phyloP scores from a whole-genome alignment of 2,329 filamentous ascomycete species.

The Aspergillus ochraceus region DNA sequence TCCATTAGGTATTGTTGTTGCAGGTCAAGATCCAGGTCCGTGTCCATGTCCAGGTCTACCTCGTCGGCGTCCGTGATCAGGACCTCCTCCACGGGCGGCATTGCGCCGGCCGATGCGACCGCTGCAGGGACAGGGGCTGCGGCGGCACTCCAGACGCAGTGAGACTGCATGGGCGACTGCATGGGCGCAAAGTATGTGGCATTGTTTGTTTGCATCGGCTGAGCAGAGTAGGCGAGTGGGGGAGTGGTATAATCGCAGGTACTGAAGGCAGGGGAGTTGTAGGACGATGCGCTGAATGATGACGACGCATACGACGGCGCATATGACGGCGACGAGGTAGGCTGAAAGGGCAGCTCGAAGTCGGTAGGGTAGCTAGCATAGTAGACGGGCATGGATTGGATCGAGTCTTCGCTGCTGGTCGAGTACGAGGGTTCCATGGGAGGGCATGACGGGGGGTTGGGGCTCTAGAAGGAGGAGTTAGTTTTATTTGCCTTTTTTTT shows the following conservation, averaged over 20 bases:
- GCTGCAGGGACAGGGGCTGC: not conserved
- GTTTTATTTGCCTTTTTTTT: not conserved
- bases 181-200: not conserved
- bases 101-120: not conserved
- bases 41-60: not conserved
- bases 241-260: slow-evolving; percentile 16
- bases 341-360: slow-evolving; percentile 5
- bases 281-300: slow-evolving; percentile 5
- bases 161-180: not conserved
- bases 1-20: not conserved
- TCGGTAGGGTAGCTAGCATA: slow-evolving; percentile 18
- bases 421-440: slow-evolving; percentile 26
- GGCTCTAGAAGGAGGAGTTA: slow-evolving; percentile 9
- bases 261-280: slow-evolving; percentile 7
- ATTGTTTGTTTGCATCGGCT: not conserved
- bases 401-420: slow-evolving; percentile 20
- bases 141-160: not conserved
- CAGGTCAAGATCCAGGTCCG: not conserved
- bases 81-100: not conserved
- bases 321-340: not conserved
- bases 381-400: slow-evolving; percentile 17
- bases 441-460: slow-evolving; percentile 16
- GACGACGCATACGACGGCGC: slow-evolving; percentile 8
- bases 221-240: slow-evolving; percentile 11
- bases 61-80: not conserved